Evolutionary conservation across 2,329 filamentous ascomycete species (phyloP).

Genomic region (Colletotrichum eleusines): DNA sequence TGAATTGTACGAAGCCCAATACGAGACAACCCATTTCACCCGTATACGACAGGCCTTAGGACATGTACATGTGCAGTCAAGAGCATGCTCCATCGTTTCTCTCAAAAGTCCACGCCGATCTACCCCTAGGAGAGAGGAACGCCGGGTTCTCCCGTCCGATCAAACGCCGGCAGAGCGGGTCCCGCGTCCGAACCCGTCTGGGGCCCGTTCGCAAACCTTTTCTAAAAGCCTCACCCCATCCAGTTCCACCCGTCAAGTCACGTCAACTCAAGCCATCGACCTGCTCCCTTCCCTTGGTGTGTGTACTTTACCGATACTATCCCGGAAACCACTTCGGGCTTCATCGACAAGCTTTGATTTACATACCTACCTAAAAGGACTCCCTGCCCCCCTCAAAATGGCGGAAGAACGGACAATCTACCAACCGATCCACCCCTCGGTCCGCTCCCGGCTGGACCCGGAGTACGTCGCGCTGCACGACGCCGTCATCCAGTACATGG

Average conservation of each 20-base stretch:
- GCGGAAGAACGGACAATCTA: slow-evolving; percentile 37
- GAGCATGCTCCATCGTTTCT: neutral
- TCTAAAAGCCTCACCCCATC: slow-evolving; percentile 15
- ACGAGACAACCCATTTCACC: neutral
- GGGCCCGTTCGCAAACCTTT: slow-evolving; percentile 6
- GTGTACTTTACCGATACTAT: neutral
- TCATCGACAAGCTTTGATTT: too few species aligned
- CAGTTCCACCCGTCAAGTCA: neutral
- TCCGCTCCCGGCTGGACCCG: slow-evolving; percentile 51
- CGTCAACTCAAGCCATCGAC: neutral
- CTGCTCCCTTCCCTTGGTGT: neutral
- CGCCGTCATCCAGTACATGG: slow-evolving; percentile 52
- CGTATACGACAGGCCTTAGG: neutral
- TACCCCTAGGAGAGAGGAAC: neutral
- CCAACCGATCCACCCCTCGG: slow-evolving; percentile 51
- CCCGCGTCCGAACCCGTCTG: neutral
- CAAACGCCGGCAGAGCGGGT: slow-evolving; percentile 4
- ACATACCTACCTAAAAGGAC: too few species aligned
- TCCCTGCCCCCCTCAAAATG: neutral
- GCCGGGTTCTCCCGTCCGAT: neutral
- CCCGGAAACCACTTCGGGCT: neutral
- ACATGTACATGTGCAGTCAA: neutral
- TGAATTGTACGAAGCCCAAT: neutral
- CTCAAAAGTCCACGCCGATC: neutral
- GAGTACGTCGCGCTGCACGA: slow-evolving; percentile 56